Conservation (phyloP, 1,284 basidiomycete species). For the Porodaedalea pini region DNA sequence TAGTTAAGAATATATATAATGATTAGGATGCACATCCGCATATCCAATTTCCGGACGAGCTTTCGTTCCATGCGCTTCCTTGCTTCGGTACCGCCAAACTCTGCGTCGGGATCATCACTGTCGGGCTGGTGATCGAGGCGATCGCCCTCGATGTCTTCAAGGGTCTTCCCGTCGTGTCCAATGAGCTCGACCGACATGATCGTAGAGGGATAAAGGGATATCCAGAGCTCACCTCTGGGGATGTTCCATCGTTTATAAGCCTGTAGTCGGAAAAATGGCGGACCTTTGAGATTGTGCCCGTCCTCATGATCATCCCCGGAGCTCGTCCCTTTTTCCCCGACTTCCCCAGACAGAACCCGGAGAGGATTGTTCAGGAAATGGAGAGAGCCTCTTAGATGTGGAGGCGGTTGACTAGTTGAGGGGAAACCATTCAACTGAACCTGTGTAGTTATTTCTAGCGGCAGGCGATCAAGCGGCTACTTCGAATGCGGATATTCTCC, state of each 20-base stretch:
- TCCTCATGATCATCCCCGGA: neutral
- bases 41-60: constrained; percentile 28
- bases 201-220: neutral
- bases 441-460: no score
- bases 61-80: constrained; percentile 24
- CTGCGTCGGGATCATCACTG: constrained; percentile 16
- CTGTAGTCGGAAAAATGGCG: constrained; percentile 8
- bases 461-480: no score
- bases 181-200: constrained; percentile 21
- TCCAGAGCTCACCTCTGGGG: neutral
- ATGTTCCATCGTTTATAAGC: constrained; percentile 9
- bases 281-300: neutral
- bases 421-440: no score
- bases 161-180: constrained; percentile 29
- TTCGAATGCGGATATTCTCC: no score
- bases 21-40: constrained; percentile 30
- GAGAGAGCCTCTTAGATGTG: no score
- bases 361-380: neutral
- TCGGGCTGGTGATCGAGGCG: neutral
- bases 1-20: constrained; percentile 12
- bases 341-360: neutral
- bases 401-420: no score
- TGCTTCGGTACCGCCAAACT: constrained; percentile 26
- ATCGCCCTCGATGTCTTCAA: constrained; percentile 26
- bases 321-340: neutral